These are phyloP conservation scores for Colletotrichum australisinense DNA, from an alignment of 2,329 filamentous ascomycete species.

Conservation along the genomic window DNA sequence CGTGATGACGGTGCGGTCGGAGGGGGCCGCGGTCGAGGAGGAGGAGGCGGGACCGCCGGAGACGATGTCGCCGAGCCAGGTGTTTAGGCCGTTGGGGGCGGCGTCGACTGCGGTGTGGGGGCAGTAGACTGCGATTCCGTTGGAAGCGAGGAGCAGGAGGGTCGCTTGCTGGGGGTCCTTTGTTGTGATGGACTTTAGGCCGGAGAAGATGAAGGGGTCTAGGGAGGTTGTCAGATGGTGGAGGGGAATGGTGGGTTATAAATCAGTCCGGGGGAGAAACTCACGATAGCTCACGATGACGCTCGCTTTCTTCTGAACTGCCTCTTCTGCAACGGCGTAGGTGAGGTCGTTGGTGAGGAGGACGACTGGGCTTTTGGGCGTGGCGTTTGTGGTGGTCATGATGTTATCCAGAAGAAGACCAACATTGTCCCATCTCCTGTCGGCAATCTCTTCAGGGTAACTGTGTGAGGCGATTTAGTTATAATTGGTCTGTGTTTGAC, in stretches of 20 bases:
- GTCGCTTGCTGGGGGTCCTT: conserved; percentile 88
- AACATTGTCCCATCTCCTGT: conserved; percentile 96
- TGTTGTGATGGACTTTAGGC: conserved; percentile 88
- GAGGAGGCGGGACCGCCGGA: conserved; percentile 57
- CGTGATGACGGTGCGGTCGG: conserved; percentile 55
- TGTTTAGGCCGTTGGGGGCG: conserved; percentile 84
- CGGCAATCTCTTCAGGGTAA: conserved; percentile 90
- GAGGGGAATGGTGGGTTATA: neutral
- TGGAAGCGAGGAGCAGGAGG: conserved; percentile 82
- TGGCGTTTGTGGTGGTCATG: conserved; percentile 42
- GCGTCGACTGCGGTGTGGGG: conserved; percentile 96
- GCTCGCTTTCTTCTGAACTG: conserved; percentile 79
- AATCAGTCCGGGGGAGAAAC: conserved; percentile 10
- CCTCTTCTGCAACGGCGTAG: conserved; percentile 88
- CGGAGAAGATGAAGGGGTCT: conserved; percentile 98
- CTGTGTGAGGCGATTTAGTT: conserved; percentile 55
- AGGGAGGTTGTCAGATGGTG: conserved; percentile 24
- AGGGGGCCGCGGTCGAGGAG: conserved; percentile 41
- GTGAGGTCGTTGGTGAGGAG: conserved; percentile 89
- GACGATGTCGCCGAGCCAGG: conserved; percentile 93
- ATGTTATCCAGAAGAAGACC: conserved; percentile 74
- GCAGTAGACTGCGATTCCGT: conserved; percentile 94
- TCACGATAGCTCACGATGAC: conserved; percentile 90
- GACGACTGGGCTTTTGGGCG: conserved; percentile 50
- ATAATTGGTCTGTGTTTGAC: neutral